These are phyloP conservation scores for Hymenoscyphus repandus DNA, from an alignment of 2,329 filamentous ascomycete genomes.

Conservation along the genomic window DNA sequence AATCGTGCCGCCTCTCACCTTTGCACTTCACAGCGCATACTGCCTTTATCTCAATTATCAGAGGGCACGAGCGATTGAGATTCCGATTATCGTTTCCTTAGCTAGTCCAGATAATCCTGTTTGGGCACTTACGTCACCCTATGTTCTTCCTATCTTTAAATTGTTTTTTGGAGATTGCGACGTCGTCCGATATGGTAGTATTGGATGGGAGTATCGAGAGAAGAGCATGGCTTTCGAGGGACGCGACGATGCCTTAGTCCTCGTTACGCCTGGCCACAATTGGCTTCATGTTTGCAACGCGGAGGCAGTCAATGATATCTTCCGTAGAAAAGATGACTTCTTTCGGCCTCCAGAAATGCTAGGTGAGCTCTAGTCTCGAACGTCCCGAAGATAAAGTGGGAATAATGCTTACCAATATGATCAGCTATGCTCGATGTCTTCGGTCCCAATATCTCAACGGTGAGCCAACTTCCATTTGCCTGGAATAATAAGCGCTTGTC, in stretches of 20 bases:
- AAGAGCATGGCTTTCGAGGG: background rate
- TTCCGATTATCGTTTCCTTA: background rate
- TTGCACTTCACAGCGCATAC: background rate
- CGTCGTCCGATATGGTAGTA: background rate
- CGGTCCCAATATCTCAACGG: slow-evolving; percentile 4
- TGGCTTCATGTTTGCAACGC: slow-evolving; percentile 1
- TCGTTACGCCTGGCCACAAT: background rate
- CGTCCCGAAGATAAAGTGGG: background rate
- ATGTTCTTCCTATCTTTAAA: background rate
- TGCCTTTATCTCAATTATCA: slow-evolving; percentile 1
- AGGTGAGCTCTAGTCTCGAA: background rate
- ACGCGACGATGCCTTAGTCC: background rate
- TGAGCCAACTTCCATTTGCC: background rate
- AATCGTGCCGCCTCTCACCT: slow-evolving; percentile 1
- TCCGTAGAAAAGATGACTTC: slow-evolving; percentile 1
- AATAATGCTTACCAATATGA: background rate
- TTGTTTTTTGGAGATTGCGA: slow-evolving; percentile 3
- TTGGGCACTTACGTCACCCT: background rate
- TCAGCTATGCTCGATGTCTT: slow-evolving; percentile 2
- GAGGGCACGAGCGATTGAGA: background rate
- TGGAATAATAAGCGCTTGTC: background rate
- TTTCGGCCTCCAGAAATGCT: slow-evolving; percentile 1
- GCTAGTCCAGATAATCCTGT: slow-evolving; percentile 1
- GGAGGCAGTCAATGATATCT: slow-evolving; percentile 1
- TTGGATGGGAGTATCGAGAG: background rate